phyloP scores from a whole-genome alignment of 2,329 filamentous ascomycete genomes.

The Aspergillus candidus region DNA sequence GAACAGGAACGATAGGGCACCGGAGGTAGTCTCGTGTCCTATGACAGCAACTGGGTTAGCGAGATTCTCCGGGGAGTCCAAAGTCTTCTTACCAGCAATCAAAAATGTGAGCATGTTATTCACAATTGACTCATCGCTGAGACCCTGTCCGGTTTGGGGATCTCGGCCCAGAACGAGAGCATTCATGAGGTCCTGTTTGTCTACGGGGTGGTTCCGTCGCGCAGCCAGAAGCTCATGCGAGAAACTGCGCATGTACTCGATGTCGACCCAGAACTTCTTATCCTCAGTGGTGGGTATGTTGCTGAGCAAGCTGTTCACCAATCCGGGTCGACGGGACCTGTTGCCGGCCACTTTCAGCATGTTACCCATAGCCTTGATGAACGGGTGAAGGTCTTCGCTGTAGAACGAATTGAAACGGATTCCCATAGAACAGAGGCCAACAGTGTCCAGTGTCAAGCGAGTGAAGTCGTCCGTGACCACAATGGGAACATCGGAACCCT shows the following conservation, averaged over 20 bases:
- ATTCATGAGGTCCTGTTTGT: constrained; percentile 61
- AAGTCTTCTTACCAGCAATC: constrained; percentile 47
- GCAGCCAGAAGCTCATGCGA: constrained; percentile 56
- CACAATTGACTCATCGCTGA: constrained; percentile 58
- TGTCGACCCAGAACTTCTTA: constrained; percentile 26
- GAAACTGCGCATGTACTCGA: constrained; percentile 46
- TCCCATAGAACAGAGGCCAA: constrained; percentile 65
- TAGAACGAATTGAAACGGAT: constrained; percentile 73
- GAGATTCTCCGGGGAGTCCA: not conserved
- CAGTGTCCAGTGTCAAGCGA: constrained; percentile 64
- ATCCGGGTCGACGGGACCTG: constrained; percentile 44
- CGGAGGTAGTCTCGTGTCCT: constrained; percentile 67
- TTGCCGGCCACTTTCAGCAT: constrained; percentile 54
- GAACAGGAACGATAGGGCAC: constrained; percentile 59
- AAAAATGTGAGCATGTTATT: constrained; percentile 69
- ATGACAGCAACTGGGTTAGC: not conserved
- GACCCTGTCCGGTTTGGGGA: constrained; percentile 58
- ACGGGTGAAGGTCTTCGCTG: constrained; percentile 61
- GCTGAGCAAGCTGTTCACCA: constrained; percentile 42
- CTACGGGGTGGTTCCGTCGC: constrained; percentile 49
- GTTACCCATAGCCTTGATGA: constrained; percentile 61
- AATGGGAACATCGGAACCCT: constrained; percentile 53
- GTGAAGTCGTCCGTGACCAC: constrained; percentile 62
- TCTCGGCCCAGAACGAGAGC: constrained; percentile 65
- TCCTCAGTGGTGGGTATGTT: constrained; percentile 38